Evolutionary conservation across 2,329 filamentous ascomycete species (phyloP).

Genomic region (Cercospora canescens): DNA sequence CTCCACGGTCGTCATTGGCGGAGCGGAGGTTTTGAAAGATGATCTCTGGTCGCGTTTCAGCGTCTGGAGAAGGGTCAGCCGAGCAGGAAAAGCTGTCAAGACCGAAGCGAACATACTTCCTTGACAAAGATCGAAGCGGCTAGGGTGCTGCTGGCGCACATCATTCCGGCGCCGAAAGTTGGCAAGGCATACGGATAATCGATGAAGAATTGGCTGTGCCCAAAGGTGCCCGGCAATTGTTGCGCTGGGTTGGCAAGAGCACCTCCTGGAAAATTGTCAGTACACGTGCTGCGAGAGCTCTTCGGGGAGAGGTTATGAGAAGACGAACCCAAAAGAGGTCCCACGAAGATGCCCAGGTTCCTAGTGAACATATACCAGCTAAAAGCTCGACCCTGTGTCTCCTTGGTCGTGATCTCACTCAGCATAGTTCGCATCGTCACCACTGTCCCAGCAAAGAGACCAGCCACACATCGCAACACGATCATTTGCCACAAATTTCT

Average conservation of each 20-base stretch:
- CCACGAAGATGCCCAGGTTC: conserved; percentile 73
- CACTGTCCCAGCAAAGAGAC: conserved; percentile 71
- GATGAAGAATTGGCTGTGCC: conserved; percentile 57
- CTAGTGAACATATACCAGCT: conserved; percentile 73
- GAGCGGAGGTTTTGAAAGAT: conserved; percentile 17
- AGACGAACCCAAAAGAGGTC: conserved; percentile 58
- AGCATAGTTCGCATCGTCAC: conserved; percentile 78
- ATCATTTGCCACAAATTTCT: conserved; percentile 72
- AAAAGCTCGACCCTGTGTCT: conserved; percentile 72
- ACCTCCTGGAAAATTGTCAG: conserved; percentile 56
- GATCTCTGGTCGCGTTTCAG: conserved; percentile 31
- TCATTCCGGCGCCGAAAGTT: conserved; percentile 56
- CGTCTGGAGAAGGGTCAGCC: conserved; percentile 18
- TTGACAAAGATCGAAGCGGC: conserved; percentile 59
- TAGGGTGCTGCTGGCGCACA: conserved; percentile 57
- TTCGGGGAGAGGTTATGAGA: background rate
- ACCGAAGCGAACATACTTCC: conserved; percentile 28
- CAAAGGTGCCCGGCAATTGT: conserved; percentile 63
- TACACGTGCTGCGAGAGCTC: background rate
- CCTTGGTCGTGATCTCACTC: conserved; percentile 67
- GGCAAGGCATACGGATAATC: conserved; percentile 67
- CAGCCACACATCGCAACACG: conserved; percentile 67
- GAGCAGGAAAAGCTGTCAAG: background rate
- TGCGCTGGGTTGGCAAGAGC: conserved; percentile 65
- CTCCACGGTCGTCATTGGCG: conserved; percentile 50